These are phyloP conservation scores for Fusarium metavorans DNA, from an alignment of 2,329 filamentous ascomycete species.

Conservation along the genomic window DNA sequence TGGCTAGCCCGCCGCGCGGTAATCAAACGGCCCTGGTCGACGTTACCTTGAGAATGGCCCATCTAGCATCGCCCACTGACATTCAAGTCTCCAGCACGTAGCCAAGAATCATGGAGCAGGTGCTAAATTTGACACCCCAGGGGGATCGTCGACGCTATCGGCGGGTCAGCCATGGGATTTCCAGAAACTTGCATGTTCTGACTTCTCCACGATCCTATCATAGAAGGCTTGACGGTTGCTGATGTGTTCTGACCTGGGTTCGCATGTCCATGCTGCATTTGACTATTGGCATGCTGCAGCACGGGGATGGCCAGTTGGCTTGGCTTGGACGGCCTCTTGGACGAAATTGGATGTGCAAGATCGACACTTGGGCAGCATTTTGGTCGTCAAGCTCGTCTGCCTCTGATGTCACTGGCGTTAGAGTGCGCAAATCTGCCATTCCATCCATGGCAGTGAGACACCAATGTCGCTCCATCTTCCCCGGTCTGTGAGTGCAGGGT, in stretches of 20 bases:
- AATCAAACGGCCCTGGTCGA: constrained; percentile 31
- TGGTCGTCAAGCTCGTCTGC: background rate
- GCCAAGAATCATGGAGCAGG: constrained; percentile 23
- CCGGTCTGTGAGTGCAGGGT: background rate
- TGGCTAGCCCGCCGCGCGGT: constrained; percentile 1
- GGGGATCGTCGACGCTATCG: constrained; percentile 30
- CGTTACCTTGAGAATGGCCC: constrained; percentile 28
- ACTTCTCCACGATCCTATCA: constrained; percentile 19
- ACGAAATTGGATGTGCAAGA: constrained; percentile 20
- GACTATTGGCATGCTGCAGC: constrained; percentile 6
- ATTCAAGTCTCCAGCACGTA: constrained; percentile 10
- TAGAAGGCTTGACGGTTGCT: background rate
- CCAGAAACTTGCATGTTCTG: constrained; percentile 20
- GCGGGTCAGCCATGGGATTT: constrained; percentile 34
- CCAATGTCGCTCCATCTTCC: background rate
- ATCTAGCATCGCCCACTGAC: constrained; percentile 1
- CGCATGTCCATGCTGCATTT: background rate
- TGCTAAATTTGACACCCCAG: constrained; percentile 45
- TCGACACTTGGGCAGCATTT: constrained; percentile 20
- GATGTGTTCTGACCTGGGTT: constrained; percentile 3
- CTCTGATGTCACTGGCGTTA: constrained; percentile 23
- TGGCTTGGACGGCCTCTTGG: background rate
- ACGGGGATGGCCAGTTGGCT: constrained; percentile 8
- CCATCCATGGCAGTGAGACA: constrained; percentile 1
- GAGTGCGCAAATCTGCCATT: background rate